Base-by-base conservation (phyloP, 495 filamentous ascomycete genomes). In the Massariosphaeria phaeospora region DNA sequence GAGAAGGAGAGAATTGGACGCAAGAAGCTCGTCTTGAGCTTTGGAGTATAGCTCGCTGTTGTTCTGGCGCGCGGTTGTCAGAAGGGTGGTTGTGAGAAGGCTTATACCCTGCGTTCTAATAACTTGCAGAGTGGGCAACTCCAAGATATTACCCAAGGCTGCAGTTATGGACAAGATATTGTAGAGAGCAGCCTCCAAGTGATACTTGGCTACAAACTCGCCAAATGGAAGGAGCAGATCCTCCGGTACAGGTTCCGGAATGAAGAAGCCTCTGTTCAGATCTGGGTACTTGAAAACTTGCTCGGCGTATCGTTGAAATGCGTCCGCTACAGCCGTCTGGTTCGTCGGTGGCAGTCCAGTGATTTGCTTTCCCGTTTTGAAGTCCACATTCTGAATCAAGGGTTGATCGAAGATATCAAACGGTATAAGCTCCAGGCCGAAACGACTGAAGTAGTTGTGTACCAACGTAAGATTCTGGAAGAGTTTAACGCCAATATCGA, bases 401-500 rank as follows among this genome's bases (percentile, higher is more conserved):
- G 39, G 9, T 1, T 42, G 13, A 6, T 15, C 17, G 18, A 10
- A 6, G 10, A 12, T 11, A 9, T 26, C 52, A 20, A 34, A 43
- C 8, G 12, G 6, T 18, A 29, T 39, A n/a, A 55, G 21, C 0
- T 6, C 3, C 9, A 55, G 13, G 8, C 67, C 62, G 49, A 79
- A 70, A 10, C 71, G 65, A 21, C 25, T 55, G 53, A 72, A 70
- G 44, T 65, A 79, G 40, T 70, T 59, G 1, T 50, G 63, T 10
- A 72, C 70, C 29, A 72, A 30, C 0, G 48, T 20, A 17, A 64
- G 55, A 60, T 79, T 70, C 18, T 70, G 53, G 55, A 67, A 76
- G 15, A 67, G 47, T 5, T 65, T 51, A 0, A 79, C 71, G 25
- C 76, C 76, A 50, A 72, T 72, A 59, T 80, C 73, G 48, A 78